Conservation (phyloP, 495 filamentous ascomycete genomes). For the Penicillium crystallinum region DNA sequence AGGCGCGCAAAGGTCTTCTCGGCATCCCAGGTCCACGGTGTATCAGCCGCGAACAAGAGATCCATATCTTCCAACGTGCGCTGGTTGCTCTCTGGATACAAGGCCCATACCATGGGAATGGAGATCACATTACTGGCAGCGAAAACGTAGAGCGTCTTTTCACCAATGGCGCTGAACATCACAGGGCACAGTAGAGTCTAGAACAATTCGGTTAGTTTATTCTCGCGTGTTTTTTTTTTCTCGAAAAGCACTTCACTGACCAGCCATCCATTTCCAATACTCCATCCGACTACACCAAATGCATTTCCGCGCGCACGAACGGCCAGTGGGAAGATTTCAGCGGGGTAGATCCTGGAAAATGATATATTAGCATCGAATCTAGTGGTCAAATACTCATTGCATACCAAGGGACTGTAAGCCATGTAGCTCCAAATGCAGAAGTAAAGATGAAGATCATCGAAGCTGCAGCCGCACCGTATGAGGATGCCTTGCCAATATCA, state of each 20-base stretch:
- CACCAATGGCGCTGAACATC: slow-evolving; percentile 56
- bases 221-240: too few relatives aligned
- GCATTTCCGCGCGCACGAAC: slow-evolving; percentile 66
- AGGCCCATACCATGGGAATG: slow-evolving; percentile 62
- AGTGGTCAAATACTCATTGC: background rate
- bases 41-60: slow-evolving; percentile 56
- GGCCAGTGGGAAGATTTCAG: slow-evolving; percentile 66
- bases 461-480: slow-evolving; percentile 57
- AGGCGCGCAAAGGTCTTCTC: slow-evolving; percentile 52
- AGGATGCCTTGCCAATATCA: slow-evolving; percentile 41
- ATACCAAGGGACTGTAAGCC: slow-evolving; percentile 61
- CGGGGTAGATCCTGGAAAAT: slow-evolving; percentile 50
- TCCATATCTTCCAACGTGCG: slow-evolving; percentile 68
- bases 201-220: background rate
- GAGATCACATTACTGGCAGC: slow-evolving; percentile 57
- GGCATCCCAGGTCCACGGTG: slow-evolving; percentile 60
- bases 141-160: slow-evolving; percentile 66
- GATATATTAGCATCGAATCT: background rate
- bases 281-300: slow-evolving; percentile 72
- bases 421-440: slow-evolving; percentile 63
- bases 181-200: slow-evolving; percentile 57
- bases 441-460: slow-evolving; percentile 69
- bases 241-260: slow-evolving; percentile 19
- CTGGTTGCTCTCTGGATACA: slow-evolving; percentile 65
- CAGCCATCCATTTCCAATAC: slow-evolving; percentile 65